Evolutionary conservation across 1,284 basidiomycete genomes (phyloP), one percentile per base, ranked within the genome.

Genomic region (Athelia psychrophila): DNA sequence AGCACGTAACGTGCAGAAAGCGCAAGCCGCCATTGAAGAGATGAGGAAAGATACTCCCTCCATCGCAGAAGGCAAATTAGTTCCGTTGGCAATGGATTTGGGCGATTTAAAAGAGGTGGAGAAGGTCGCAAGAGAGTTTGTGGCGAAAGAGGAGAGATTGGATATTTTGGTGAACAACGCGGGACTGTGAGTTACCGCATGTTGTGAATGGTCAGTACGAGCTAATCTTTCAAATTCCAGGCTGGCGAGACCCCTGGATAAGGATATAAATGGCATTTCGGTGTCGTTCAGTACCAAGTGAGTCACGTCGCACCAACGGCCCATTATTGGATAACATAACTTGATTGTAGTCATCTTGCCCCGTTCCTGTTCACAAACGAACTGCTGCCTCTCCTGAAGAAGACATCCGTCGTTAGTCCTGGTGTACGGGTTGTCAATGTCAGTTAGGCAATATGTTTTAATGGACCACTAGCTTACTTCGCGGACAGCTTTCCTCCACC

Each of bases 351-450:
- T 51, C 63, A 68, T 51, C 58, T 71, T 36, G 59, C 62, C 18
- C 66, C 62, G 1, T 67, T 66, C 47, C 58, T 64, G n/a, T 59
- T 70, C 52, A 68, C 65, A 4, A 54, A 57, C n/a, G 54, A 58
- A 3, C 63, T 71, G 2, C 49, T 67, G 8, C 66, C 67, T 1
- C 51, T 70, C 4, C 47, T 70, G 44, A 58, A 63, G 45, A 51
- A 58, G 33, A 68, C 69, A 0, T 59, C 66, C 12, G 48, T 57
- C 19, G 49, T 60, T 1, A 57, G 53, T 5, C 54, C 66, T 8
- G 68, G 68, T 49, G 69, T 69, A 10, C 67, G 69, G 6, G 64
- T 71, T 20, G 61, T 69, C 2, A 66, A 61, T 42, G 66, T 68
- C 48, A 15, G 60, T 57, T 22, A 22, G 5, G 38, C 18, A 33